These are phyloP conservation scores for Suillus clintonianus DNA, from an alignment of 768 basidiomycete species.

Conservation along the genomic window DNA sequence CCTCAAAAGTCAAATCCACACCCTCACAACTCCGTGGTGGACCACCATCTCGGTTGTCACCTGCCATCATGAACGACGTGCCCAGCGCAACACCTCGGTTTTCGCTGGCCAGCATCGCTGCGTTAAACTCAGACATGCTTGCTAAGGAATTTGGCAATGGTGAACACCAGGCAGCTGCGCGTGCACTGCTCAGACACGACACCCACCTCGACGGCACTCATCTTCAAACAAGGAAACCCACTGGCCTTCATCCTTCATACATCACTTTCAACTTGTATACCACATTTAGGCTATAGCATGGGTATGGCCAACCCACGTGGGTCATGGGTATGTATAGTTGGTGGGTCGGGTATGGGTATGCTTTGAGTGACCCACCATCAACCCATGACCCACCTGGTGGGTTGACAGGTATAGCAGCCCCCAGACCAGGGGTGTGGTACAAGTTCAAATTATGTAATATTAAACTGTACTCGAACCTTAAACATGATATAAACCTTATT, in stretches of 20 bases:
- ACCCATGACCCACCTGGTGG: not conserved
- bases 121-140: not conserved
- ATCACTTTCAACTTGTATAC: not conserved
- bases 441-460: not conserved
- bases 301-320: not conserved
- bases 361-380: not conserved
- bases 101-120: constrained; percentile 2
- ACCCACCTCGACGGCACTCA: constrained; percentile 6
- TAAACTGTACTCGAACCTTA: not conserved
- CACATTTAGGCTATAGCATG: too few relatives aligned
- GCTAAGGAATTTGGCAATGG: not conserved
- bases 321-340: constrained; percentile 3
- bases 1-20: too few relatives aligned
- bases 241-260: constrained; percentile 6
- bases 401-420: not conserved
- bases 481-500: not conserved
- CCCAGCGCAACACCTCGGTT: not conserved
- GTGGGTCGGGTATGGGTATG: not conserved
- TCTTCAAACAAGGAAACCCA: not conserved
- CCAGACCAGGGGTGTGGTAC: not conserved
- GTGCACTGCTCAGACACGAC: not conserved
- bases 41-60: too few relatives aligned
- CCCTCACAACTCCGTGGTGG: too few relatives aligned
- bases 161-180: constrained; percentile 2
- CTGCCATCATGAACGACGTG: too few relatives aligned